Evolutionary conservation across 2,329 filamentous ascomycete species (phyloP).

Genomic region (Esteya vermicola): DNA sequence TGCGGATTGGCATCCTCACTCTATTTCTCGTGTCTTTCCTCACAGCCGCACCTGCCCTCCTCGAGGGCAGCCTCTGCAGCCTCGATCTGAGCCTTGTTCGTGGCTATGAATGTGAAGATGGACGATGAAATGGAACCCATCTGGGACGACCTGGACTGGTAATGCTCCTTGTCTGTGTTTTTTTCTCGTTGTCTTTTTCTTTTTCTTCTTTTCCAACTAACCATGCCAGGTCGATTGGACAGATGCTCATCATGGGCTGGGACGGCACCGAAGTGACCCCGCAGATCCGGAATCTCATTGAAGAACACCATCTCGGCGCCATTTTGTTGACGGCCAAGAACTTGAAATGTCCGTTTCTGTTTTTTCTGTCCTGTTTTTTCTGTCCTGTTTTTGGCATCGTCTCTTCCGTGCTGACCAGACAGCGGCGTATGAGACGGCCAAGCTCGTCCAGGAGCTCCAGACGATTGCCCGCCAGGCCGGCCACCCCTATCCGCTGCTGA

Average conservation of each 20-base stretch:
- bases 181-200: no score
- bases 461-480: conserved; percentile 82
- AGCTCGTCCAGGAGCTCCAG: conserved; percentile 80
- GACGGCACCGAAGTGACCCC: conserved; percentile 74
- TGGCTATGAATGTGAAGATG: conserved; percentile 19
- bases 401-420: conserved; percentile 9
- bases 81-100: no score
- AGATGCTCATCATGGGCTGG: conserved; percentile 74
- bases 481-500: conserved; percentile 76
- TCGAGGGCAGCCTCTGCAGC: no score
- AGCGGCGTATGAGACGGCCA: conserved; percentile 86
- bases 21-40: no score
- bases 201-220: no score
- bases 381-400: neutral
- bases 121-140: conserved; percentile 42
- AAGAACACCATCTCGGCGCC: conserved; percentile 75
- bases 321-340: conserved; percentile 78
- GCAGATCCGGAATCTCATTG: conserved; percentile 67
- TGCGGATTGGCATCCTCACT: no score
- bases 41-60: no score
- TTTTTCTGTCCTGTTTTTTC: no score
- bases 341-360: conserved; percentile 49
- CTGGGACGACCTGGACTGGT: conserved; percentile 70
- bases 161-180: conserved; percentile 11
- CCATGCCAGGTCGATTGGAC: conserved; percentile 53